Conservation (phyloP, 2,329 filamentous ascomycete species). For the Colletotrichum australisinense region DNA sequence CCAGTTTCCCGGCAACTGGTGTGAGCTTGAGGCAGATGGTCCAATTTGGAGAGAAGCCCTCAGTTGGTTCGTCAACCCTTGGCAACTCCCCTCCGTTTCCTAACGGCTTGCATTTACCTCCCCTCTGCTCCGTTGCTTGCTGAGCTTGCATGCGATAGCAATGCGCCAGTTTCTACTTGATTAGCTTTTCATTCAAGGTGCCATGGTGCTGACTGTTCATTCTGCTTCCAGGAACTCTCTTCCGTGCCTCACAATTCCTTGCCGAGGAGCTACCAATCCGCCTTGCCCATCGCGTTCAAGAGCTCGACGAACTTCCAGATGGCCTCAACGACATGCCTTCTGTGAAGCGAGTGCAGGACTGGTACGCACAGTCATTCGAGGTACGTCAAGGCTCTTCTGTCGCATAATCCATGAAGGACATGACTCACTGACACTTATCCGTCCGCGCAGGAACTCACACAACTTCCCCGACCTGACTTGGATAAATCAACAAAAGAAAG, state of each 20-base stretch:
- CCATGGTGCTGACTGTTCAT: neutral
- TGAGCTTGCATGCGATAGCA: neutral
- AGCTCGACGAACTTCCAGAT: conserved; percentile 91
- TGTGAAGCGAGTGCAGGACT: conserved; percentile 93
- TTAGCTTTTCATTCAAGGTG: neutral
- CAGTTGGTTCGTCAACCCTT: conserved; percentile 73
- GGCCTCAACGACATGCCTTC: conserved; percentile 98
- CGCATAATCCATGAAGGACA: conserved; percentile 19
- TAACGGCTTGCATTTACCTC: conserved; percentile 13
- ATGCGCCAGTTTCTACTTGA: conserved; percentile 8
- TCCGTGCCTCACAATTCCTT: conserved; percentile 97
- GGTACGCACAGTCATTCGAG: conserved; percentile 99
- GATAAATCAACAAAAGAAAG: conserved; percentile 81
- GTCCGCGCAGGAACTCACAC: conserved; percentile 83
- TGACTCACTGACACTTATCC: conserved; percentile 28
- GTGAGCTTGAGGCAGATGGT: conserved; percentile 99
- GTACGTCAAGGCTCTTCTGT: conserved; percentile 61
- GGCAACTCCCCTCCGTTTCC: conserved; percentile 26
- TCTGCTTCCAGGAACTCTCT: conserved; percentile 79
- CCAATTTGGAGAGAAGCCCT: conserved; percentile 95
- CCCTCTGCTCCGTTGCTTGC: neutral
- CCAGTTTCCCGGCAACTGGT: conserved; percentile 95
- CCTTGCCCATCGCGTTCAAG: conserved; percentile 94
- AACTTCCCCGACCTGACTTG: conserved; percentile 81
- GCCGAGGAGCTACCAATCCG: conserved; percentile 98